These are phyloP conservation scores for Leccinum pallidistipes DNA, from an alignment of 1,284 basidiomycete species.

Conservation along the genomic window DNA sequence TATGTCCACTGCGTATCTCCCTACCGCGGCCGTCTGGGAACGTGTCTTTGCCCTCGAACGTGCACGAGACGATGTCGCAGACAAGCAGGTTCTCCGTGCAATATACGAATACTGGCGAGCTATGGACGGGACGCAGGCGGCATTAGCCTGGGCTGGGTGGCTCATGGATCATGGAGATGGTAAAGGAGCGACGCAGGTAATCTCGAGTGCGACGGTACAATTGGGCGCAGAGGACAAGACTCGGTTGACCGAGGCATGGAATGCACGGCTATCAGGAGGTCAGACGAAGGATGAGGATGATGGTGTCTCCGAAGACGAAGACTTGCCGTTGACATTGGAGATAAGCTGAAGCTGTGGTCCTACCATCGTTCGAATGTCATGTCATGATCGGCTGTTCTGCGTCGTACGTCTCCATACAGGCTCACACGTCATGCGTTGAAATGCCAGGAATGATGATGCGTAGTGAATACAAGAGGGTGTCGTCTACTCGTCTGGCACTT, in stretches of 20 bases:
- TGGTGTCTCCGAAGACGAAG: conserved; percentile 17
- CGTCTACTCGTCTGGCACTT: conserved; percentile 90
- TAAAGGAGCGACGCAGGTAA: conserved; percentile 36
- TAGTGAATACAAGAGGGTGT: conserved; percentile 23
- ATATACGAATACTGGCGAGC: conserved; percentile 47
- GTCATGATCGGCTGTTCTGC: background rate
- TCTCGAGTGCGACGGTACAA: conserved; percentile 33
- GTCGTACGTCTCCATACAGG: background rate
- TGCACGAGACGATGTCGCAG: conserved; percentile 21
- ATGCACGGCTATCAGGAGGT: conserved; percentile 25
- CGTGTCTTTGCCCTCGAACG: conserved; percentile 39
- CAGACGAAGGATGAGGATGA: conserved; percentile 28
- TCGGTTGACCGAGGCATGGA: conserved; percentile 34
- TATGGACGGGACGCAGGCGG: conserved; percentile 40
- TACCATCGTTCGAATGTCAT: background rate
- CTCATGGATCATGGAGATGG: conserved; percentile 41
- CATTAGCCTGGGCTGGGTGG: conserved; percentile 48
- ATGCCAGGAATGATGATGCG: conserved; percentile 16
- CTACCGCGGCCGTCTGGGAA: conserved; percentile 46
- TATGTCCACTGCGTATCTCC: conserved; percentile 43
- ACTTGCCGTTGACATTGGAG: conserved; percentile 20
- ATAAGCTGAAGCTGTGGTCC: conserved; percentile 1
- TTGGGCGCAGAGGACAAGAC: conserved; percentile 22
- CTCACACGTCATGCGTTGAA: background rate
- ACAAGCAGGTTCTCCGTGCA: conserved; percentile 36